Evolutionary conservation across 116 monocot genomes (phyloP).

Genomic region (Phalaenopsis hybrid): DNA sequence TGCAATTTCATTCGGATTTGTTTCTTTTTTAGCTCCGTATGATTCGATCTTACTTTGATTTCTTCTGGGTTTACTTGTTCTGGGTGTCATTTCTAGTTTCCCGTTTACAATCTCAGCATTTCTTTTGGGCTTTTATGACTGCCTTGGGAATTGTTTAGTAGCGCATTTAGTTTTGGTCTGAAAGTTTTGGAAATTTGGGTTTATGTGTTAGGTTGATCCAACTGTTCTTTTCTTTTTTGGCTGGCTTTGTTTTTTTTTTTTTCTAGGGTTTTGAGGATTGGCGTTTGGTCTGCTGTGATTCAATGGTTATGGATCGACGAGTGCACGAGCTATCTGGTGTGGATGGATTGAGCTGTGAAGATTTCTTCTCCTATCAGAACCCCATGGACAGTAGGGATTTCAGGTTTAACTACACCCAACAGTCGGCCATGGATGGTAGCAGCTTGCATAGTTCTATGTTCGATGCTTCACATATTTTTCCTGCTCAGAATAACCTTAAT

Average conservation of each 20-base stretch:
- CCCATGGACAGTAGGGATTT: background rate
- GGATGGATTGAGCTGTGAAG: constrained; percentile 14
- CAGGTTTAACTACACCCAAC: background rate
- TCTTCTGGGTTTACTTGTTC: background rate
- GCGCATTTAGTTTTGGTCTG: background rate
- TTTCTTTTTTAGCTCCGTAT: background rate
- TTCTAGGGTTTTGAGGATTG: constrained; percentile 2
- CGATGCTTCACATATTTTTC: background rate
- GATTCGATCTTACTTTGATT: background rate
- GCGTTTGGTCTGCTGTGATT: background rate
- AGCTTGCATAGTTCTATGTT: background rate
- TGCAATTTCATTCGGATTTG: background rate
- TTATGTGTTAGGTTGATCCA: background rate
- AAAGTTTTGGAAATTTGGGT: background rate
- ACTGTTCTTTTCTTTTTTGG: background rate
- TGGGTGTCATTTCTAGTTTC: background rate
- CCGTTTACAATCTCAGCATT: background rate
- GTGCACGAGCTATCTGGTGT: constrained; percentile 2
- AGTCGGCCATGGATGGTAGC: background rate
- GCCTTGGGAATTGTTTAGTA: background rate
- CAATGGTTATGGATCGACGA: constrained; percentile 19
- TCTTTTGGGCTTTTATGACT: background rate
- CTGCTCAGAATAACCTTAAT: background rate
- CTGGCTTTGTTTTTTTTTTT: background rate
- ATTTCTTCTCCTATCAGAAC: constrained; percentile 9